Percentiles rank a stretch among this genome's conserved stretches.
phyloP scores from a whole-genome alignment of 2,329 filamentous ascomycete genomes.

The Metarhizium anisopliae region DNA sequence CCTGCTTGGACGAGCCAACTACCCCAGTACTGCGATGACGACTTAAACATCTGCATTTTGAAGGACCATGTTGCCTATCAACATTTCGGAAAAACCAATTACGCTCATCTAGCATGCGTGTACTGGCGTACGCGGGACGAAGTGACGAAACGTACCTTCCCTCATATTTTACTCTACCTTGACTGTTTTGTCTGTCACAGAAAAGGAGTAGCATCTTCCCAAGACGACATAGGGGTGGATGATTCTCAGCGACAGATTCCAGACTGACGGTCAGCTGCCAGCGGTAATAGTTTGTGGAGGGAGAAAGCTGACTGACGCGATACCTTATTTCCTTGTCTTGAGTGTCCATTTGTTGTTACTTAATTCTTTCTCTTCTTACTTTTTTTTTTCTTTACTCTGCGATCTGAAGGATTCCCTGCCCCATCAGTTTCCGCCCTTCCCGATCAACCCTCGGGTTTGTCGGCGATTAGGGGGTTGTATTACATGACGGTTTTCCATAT shows the following conservation, averaged over 20 bases:
- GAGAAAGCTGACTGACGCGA: constrained; percentile 23
- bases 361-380: constrained; percentile 10
- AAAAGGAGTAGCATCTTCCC: background rate
- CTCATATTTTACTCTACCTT: constrained; percentile 19
- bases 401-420: constrained; percentile 24
- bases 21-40: constrained; percentile 17
- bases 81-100: constrained; percentile 18
- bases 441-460: constrained; percentile 19
- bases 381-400: constrained; percentile 7
- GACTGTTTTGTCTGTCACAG: constrained; percentile 5
- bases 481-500: constrained; percentile 25
- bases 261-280: constrained; percentile 14
- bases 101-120: constrained; percentile 23
- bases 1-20: constrained; percentile 19
- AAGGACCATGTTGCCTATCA: constrained; percentile 21
- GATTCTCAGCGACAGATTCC: constrained; percentile 11
- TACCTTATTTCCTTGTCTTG: constrained; percentile 22
- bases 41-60: constrained; percentile 18
- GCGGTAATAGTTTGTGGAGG: constrained; percentile 15
- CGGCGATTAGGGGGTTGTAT: constrained; percentile 26
- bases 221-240: background rate
- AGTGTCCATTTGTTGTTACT: constrained; percentile 9
- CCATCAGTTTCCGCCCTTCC: constrained; percentile 21
- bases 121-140: constrained; percentile 30
- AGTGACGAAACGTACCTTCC: constrained; percentile 27